These are phyloP conservation scores for Cladophialophora bantiana DNA, from an alignment of 2,329 filamentous ascomycete genomes.

Conservation along the genomic window DNA sequence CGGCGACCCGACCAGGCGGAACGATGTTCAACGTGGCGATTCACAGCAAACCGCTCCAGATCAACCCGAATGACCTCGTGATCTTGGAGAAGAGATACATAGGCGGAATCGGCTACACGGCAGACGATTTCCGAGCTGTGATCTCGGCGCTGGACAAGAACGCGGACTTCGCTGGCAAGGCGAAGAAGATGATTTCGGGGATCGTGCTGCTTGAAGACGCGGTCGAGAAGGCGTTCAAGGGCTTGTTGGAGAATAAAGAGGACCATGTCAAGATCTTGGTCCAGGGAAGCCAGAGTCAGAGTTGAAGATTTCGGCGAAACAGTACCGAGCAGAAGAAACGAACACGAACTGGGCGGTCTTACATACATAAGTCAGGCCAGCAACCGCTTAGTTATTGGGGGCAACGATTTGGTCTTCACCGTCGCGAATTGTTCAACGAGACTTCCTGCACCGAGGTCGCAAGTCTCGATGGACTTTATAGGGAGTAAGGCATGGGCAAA, in stretches of 20 bases:
- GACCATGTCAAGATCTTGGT: slow-evolving; percentile 18
- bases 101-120: slow-evolving; percentile 8
- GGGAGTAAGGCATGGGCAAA: too few species aligned
- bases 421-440: too few species aligned
- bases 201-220: slow-evolving; percentile 16
- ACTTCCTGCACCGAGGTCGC: too few species aligned
- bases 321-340: background rate
- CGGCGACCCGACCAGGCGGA: slow-evolving; percentile 56
- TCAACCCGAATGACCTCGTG: slow-evolving; percentile 12
- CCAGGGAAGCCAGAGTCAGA: background rate
- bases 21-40: slow-evolving; percentile 63
- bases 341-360: too few species aligned
- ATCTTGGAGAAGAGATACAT: slow-evolving; percentile 15
- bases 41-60: slow-evolving; percentile 45
- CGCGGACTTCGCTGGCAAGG: background rate
- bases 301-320: background rate
- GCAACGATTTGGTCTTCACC: too few species aligned
- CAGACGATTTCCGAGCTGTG: slow-evolving; percentile 8
- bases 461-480: too few species aligned
- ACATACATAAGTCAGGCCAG: too few species aligned
- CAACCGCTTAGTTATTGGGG: too few species aligned
- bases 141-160: slow-evolving; percentile 11
- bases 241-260: slow-evolving; percentile 14
- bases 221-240: slow-evolving; percentile 12
- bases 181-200: slow-evolving; percentile 11